Base-by-base conservation (phyloP, 2,329 filamentous ascomycete species). In the Karstenula rhodostoma region DNA sequence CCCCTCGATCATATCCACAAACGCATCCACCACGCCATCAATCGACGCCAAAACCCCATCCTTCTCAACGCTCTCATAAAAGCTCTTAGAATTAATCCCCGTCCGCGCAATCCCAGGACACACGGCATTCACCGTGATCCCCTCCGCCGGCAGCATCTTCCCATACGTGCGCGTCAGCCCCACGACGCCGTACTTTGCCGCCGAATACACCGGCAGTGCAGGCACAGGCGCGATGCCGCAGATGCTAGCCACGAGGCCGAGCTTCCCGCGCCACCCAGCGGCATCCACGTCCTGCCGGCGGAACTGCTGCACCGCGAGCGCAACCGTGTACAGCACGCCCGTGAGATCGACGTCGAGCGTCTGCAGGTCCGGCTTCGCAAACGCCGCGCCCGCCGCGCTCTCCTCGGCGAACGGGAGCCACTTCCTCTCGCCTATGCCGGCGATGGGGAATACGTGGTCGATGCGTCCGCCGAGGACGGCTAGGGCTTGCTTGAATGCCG, bases 251-350 rank as follows among this genome's bases (percentile, higher is more conserved):
- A 77, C 75, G 19, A 68, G 59, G 10, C 61, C 67, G 17, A 70
- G 78, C 57, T 79, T 81, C 6, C 80, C 80, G 27, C 78, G 65
- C 23, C 73, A 73, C 0, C 75, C 78, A 35, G 67, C 49, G 25
- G 70, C 63, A 44, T 73, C 69, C 6, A 65, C 65, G 15, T 74
- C 70, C 61, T 82, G 80, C 29, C 78, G 73, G 53, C 78, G 67
- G 66, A 81, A 80, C 59, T 82, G 80, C 73, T 82, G 80, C 2
- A 82, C 66, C 4, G 78, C 79, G 25, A 82, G 68, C 0, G 74
- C 74, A 7, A 76, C 65, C 0, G 80, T 82, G 57, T 79, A 81
- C 51, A 82, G 53, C n/a, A 81, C 72, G 1, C 79, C 81, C 17
- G 73, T 79, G 49, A 81, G 58, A 64, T 82, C 77, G 3, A 81